Base-by-base conservation (phyloP, 2,329 filamentous ascomycete genomes). In the Kalaharituber pfeilii region DNA sequence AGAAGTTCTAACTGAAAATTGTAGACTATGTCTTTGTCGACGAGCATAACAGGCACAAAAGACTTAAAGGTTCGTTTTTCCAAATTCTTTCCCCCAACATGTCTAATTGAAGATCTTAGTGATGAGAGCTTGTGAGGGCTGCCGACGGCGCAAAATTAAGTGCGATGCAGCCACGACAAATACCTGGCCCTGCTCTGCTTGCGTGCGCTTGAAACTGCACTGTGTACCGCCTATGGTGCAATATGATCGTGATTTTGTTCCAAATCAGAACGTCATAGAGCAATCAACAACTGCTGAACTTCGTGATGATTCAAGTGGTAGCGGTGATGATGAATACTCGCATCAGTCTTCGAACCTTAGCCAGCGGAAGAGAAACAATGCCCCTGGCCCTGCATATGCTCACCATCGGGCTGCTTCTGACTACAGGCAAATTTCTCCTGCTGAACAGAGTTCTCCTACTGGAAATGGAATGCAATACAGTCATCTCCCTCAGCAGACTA, bases 1-100 rank as follows among this genome's bases (percentile, higher is more conserved):
- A n/a, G n/a, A n/a, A n/a, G n/a, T n/a, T n/a, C 33, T 39, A 39
- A 39, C 33, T 5, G 33, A 39, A 13, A 20, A 25, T 11, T 50
- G 52, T 66, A 94, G 88, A 95, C 69, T 96, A 95, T 84, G 91
- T 96, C 64, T 96, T 96, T 67, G 91, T 96, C 55, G 89, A 96
- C 69, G 89, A 96, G 69, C 91, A 96, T 70, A 96, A 96, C 72
- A 83, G 91, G 60, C 91, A 96, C 70, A 96, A 96, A 71, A 80
- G 89, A 64, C 73, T 96, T 59, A 96, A 96, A 76, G 86, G 86
- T 91, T 47, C 51, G 54, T 27, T 26, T n/a, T 36, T 27, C 22
- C 18, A n/a, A 27, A 18, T 26, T 52, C 28, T 45, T 13, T 42
- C 25, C n/a, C 28, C 15, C 18, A 20, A 18, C 24, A 33, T 29